These are phyloP conservation scores for Colletotrichum gigasporum DNA, from an alignment of 2,329 filamentous ascomycete genomes.

Conservation along the genomic window DNA sequence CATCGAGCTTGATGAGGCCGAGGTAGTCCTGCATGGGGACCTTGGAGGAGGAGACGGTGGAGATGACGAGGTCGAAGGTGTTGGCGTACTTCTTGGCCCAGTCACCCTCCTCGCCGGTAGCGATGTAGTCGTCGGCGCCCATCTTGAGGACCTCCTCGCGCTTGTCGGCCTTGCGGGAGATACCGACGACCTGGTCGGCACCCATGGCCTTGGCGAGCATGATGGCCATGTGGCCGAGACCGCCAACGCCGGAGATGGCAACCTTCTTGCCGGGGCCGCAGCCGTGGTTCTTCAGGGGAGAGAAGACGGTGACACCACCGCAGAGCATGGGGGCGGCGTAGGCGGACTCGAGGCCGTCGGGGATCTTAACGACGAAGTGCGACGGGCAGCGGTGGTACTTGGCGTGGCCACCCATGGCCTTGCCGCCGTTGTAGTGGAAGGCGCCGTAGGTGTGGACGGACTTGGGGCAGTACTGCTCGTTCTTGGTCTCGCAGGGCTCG, in stretches of 20 bases:
- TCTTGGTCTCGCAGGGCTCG: slow-evolving; percentile 49
- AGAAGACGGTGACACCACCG: slow-evolving; percentile 74
- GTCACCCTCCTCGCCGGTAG: slow-evolving; percentile 56
- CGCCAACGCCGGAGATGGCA: slow-evolving; percentile 73
- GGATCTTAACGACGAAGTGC: slow-evolving; percentile 61
- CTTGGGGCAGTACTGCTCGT: slow-evolving; percentile 49
- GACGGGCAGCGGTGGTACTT: slow-evolving; percentile 45
- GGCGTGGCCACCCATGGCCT: slow-evolving; percentile 48
- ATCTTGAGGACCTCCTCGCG: slow-evolving; percentile 63
- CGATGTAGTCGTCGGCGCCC: slow-evolving; percentile 62
- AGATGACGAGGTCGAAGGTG: slow-evolving; percentile 67
- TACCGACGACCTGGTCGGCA: slow-evolving; percentile 68
- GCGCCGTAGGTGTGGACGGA: slow-evolving; percentile 56
- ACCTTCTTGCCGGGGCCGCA: slow-evolving; percentile 74
- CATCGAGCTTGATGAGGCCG: slow-evolving; percentile 62
- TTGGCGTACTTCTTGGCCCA: slow-evolving; percentile 63
- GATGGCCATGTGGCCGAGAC: slow-evolving; percentile 75
- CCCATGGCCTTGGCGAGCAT: slow-evolving; percentile 74
- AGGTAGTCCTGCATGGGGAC: slow-evolving; percentile 68
- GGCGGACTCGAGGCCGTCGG: slow-evolving; percentile 50
- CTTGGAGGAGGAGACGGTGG: slow-evolving; percentile 56
- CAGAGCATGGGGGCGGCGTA: slow-evolving; percentile 73
- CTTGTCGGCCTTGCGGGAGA: slow-evolving; percentile 64
- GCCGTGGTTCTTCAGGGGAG: slow-evolving; percentile 69
- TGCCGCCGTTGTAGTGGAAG: slow-evolving; percentile 46